phyloP scores from a whole-genome alignment of 1,284 basidiomycete genomes.

The Schizopora paradoxa region DNA sequence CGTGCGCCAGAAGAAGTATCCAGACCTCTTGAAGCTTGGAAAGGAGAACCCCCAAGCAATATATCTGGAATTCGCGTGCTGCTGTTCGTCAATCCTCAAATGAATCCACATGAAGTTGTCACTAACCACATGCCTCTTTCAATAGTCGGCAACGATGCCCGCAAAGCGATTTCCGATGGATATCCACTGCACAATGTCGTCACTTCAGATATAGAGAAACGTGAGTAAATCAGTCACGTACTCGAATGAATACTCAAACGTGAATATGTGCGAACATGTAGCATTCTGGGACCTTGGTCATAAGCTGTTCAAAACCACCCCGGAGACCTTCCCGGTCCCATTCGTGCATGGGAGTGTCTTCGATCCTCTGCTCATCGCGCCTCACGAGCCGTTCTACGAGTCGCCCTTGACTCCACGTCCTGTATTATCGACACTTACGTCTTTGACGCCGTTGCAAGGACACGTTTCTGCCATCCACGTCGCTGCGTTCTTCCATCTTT shows the following conservation, averaged over 20 bases:
- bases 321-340: constrained; percentile 28
- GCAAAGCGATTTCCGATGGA: constrained; percentile 24
- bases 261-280: constrained; percentile 11
- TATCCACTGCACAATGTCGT: constrained; percentile 25
- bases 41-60: background rate
- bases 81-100: background rate
- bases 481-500: constrained; percentile 34
- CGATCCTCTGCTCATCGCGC: constrained; percentile 24
- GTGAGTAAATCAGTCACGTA: constrained; percentile 8
- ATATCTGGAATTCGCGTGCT: background rate
- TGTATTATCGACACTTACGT: constrained; percentile 25
- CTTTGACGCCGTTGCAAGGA: constrained; percentile 31
- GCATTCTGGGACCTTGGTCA: constrained; percentile 32
- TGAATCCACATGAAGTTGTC: too few species aligned
- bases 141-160: constrained; percentile 25
- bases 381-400: constrained; percentile 18
- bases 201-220: constrained; percentile 23
- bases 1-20: background rate
- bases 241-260: background rate
- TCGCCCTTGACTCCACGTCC: constrained; percentile 14
- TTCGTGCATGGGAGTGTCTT: constrained; percentile 32
- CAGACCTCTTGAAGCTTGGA: background rate
- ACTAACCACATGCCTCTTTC: too few species aligned
- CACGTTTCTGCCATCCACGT: constrained; percentile 30
- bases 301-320: constrained; percentile 28